A percentile compares a stretch with the other conserved stretches of the same genome.
Evolutionary conservation across 495 filamentous ascomycete species (phyloP).

Genomic region (Penicillium flavigenum): DNA sequence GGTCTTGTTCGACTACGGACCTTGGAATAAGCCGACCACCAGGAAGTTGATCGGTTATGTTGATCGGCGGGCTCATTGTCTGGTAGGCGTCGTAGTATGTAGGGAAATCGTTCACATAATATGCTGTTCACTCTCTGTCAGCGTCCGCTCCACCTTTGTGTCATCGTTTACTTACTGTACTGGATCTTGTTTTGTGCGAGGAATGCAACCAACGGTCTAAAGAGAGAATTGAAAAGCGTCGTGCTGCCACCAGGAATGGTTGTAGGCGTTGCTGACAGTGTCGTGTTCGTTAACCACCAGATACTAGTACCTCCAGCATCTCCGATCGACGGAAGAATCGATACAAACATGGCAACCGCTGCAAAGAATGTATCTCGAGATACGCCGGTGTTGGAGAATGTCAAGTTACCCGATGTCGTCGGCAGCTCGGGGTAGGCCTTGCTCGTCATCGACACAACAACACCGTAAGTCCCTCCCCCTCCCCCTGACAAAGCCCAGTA

Average conservation of each 20-base stretch:
- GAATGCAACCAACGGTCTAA: conserved; percentile 21
- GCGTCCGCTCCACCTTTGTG: neutral
- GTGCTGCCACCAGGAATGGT: conserved; percentile 25
- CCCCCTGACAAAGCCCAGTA: conserved; percentile 68
- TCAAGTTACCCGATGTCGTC: conserved; percentile 23
- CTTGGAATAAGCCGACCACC: conserved; percentile 58
- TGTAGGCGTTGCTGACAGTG: conserved; percentile 41
- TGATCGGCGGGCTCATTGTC: conserved; percentile 31
- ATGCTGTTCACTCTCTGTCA: conserved; percentile 4
- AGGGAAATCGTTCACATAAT: conserved; percentile 27
- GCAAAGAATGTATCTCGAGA: conserved; percentile 42
- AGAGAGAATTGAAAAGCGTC: conserved; percentile 13
- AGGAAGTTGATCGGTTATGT: conserved; percentile 45
- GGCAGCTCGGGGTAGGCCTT: conserved; percentile 39
- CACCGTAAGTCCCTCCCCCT: conserved; percentile 59
- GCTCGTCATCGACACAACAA: conserved; percentile 53
- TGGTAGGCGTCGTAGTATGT: conserved; percentile 44
- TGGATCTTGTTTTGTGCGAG: neutral
- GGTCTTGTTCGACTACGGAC: conserved; percentile 35
- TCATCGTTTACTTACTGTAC: neutral
- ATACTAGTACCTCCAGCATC: conserved; percentile 41
- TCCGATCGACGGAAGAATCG: conserved; percentile 38
- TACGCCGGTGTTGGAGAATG: conserved; percentile 20
- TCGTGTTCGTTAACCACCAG: conserved; percentile 37
- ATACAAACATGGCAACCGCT: conserved; percentile 39